Evolutionary conservation across 2,329 filamentous ascomycete genomes (phyloP).

Genomic region (Colletotrichum cordylinicola): DNA sequence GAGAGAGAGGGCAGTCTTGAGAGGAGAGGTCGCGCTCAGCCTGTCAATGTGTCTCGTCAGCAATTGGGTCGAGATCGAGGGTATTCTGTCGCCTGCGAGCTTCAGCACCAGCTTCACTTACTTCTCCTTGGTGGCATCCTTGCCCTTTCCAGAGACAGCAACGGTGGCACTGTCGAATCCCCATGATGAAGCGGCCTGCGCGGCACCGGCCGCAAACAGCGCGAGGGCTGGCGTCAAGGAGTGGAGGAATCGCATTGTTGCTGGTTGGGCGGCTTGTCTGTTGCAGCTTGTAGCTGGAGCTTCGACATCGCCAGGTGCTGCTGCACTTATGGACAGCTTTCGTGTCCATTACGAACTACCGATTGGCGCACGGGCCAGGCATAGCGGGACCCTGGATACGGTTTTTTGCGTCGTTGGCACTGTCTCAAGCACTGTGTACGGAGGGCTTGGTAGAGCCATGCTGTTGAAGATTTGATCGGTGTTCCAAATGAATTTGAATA

Average conservation of each 20-base stretch:
- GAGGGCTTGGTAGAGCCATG: background rate
- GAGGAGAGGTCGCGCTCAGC: conserved; percentile 62
- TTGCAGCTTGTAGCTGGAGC: conserved; percentile 22
- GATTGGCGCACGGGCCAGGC: conserved; percentile 6
- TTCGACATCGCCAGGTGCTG: conserved; percentile 7
- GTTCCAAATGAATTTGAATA: rapidly evolving
- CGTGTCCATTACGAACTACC: conserved; percentile 21
- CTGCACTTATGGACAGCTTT: conserved; percentile 26
- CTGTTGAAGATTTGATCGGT: background rate
- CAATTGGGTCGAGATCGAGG: conserved; percentile 19
- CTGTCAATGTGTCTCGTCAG: conserved; percentile 42
- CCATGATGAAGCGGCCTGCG: conserved; percentile 67
- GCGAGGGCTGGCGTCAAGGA: conserved; percentile 45
- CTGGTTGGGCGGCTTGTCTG: conserved; percentile 17
- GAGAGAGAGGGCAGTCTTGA: conserved; percentile 70
- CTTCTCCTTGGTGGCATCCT: conserved; percentile 70
- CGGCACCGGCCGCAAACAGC: conserved; percentile 55
- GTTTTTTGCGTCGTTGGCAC: background rate
- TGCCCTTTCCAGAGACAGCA: conserved; percentile 70
- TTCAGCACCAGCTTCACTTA: conserved; percentile 41
- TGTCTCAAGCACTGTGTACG: background rate
- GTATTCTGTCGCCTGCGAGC: conserved; percentile 8
- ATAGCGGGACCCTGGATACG: background rate
- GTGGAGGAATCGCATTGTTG: conserved; percentile 46
- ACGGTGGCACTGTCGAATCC: conserved; percentile 76